Percentiles rank a stretch among this genome's conserved stretches.
Evolutionary conservation across 129 eudicot species (phyloP).

Genomic region (Saposhnikovia divaricata): DNA sequence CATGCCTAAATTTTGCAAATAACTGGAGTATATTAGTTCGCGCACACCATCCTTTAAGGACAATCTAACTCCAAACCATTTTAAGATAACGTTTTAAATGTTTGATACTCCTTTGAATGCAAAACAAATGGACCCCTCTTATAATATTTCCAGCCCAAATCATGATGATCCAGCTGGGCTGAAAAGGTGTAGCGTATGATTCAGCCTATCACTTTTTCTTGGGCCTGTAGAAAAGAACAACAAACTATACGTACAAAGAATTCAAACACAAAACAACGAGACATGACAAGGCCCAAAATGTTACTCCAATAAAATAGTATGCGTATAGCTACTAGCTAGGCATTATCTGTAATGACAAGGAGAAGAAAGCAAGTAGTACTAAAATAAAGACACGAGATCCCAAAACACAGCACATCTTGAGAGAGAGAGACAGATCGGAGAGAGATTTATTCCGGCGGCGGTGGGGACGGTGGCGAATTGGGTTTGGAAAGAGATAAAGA

Average conservation of each 20-base stretch:
- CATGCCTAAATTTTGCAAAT: too few species aligned
- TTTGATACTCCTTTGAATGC: too few species aligned
- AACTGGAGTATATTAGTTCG: too few species aligned
- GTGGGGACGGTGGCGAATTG: not conserved
- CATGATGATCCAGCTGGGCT: not conserved
- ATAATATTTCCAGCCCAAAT: too few species aligned
- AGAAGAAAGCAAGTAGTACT: not conserved
- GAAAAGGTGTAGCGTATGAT: too few species aligned
- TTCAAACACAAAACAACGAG: not conserved
- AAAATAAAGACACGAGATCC: conserved; percentile 2
- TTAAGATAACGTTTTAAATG: too few species aligned
- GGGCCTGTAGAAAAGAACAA: not conserved
- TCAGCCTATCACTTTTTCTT: not conserved
- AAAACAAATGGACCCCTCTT: too few species aligned
- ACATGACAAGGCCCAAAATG: not conserved
- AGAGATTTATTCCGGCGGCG: not conserved
- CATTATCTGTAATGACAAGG: not conserved
- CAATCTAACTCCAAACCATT: too few species aligned
- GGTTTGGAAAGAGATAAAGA: not conserved
- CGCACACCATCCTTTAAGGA: too few species aligned
- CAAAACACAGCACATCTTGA: not conserved
- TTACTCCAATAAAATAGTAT: too few species aligned
- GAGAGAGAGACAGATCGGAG: not conserved
- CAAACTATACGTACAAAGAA: not conserved
- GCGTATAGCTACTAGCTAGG: not conserved